Evolutionary conservation across 192 early-diverging fungal species (phyloP), one percentile per base, ranked within the genome.

Genomic region (Rhizoclosmatium sp.): DNA sequence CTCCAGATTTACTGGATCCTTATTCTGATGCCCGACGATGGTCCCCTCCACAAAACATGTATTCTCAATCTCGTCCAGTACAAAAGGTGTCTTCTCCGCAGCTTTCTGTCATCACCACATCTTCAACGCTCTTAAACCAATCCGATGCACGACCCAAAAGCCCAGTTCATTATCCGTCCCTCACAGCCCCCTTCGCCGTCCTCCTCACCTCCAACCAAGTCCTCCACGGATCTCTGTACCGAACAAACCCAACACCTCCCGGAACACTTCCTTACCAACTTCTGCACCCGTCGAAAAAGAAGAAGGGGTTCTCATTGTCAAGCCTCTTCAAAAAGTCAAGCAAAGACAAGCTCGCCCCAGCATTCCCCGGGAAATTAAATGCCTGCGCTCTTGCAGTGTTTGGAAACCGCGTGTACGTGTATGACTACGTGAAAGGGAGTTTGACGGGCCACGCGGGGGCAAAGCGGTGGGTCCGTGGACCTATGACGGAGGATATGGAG

Each of bases 381-480:
- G 16, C 69, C 16, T 56, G 69, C 40, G 51, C 40, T 5, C 10
- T 71, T 19, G 51, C 19, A 19, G n/a, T 71, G 23, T 45, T 71
- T 4, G 49, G 51, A 31, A 56, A 71, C 69, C 69, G 69, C 5
- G 21, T 71, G 23, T 71, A 71, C 39, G 47, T 71, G 4, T 71
- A 56, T 21, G 69, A 71, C 39, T n/a, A 68, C 2, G 45, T 42
- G 4, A 39, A 44, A 7, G 51, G 16, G 5, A 12, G 51, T 12
- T 54, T 54, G 51, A 7, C 9, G 51, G 5, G 51, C 9, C 16
- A 54, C 9, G 5, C 9, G 51, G 5, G 51, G 51, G 16, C 5
- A 1, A 54, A 54, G 51, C 51, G 51, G 51, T 54, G 51, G 51
- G 16, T 54, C 16, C 16, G 9, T 54, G 51, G 51, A 54, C 51